Base-by-base conservation (phyloP, 2,329 filamentous ascomycete species). In the Parasarocladium wereldwijsianum region DNA sequence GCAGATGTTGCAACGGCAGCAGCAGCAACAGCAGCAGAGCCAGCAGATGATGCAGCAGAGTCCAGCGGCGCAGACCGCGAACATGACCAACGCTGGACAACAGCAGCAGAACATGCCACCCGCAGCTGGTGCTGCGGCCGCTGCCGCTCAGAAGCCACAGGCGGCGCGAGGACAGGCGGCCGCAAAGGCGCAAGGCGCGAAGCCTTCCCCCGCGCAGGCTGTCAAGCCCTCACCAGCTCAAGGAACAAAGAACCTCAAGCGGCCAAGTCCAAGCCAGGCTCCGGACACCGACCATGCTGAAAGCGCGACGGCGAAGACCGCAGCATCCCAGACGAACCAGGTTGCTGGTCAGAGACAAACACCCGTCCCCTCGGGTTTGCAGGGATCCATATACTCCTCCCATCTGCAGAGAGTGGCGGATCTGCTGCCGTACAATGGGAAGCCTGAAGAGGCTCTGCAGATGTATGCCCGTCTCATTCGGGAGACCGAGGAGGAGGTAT, bases 171-270 rank as follows among this genome's bases (percentile, higher is more conserved):
- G 33, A 15, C 19, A 31, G 11, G 38, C 44, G 10, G 45, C 43
- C 22, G 49, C 40, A 15, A 44, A 43, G 27, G 52, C 47, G 34
- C 46, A 48, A 26, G 31, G 46, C 28, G 29, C 38, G 30, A 54
- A 47, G 33, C 55, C n/a, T n/a, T n/a, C 46, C 26, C 57, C 55
- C 24, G 28, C 43, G 19, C 45, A 54, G 17, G 43, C 47, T 18
- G 47, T 52, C 4, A 54, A 54, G 25, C 46, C 50, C 11, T 55
- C 59, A 4, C 49, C 57, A 7, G 52, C 52, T 2, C 36, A 54
- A 5, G 46, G 47, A 7, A 44, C 49, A 16, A 68, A 63, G 44
- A 61, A 51, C 27, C 50, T 66, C 24, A 70, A 71, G 49, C 61
- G 66, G 1, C 51, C 63, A 4, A 64, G 51, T 30, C 47, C 54